These are phyloP conservation scores for Gnetum montanum DNA, from an alignment of 75 land plant species.

Conservation along the genomic window DNA sequence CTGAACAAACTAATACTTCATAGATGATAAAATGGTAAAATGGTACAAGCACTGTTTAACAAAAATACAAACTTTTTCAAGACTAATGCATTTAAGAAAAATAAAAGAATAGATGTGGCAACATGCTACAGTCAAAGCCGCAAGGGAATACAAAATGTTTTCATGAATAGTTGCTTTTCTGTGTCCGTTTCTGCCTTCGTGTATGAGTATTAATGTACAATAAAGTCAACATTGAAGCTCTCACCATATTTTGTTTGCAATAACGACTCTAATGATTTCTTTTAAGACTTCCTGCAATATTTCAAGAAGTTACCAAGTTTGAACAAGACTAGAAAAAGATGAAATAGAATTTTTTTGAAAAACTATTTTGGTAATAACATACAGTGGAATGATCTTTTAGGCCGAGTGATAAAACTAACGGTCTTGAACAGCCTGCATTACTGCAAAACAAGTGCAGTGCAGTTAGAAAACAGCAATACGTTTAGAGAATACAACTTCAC, in stretches of 20 bases:
- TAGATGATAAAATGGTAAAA: too few species aligned
- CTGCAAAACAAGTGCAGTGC: conserved; percentile 22
- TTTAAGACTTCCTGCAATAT: conserved; percentile 55
- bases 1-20: too few species aligned
- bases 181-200: too few species aligned
- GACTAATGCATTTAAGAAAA: too few species aligned
- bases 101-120: too few species aligned
- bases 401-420: conserved; percentile 71
- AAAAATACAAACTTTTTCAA: too few species aligned
- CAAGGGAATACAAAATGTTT: too few species aligned
- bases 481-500: neutral
- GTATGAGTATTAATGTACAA: too few species aligned
- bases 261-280: conserved; percentile 18
- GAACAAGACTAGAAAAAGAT: neutral
- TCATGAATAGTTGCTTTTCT: too few species aligned
- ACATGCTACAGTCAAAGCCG: too few species aligned
- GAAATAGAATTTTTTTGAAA: neutral
- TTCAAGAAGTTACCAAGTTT: neutral
- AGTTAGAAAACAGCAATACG: neutral
- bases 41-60: too few species aligned
- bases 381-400: conserved; percentile 58
- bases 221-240: too few species aligned
- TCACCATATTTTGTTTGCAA: conserved; percentile 9
- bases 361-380: neutral
- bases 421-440: conserved; percentile 45